Percentiles rank a stretch among this genome's conserved stretches.
Conservation (phyloP, 768 basidiomycete genomes). For the Collybia nuda region DNA sequence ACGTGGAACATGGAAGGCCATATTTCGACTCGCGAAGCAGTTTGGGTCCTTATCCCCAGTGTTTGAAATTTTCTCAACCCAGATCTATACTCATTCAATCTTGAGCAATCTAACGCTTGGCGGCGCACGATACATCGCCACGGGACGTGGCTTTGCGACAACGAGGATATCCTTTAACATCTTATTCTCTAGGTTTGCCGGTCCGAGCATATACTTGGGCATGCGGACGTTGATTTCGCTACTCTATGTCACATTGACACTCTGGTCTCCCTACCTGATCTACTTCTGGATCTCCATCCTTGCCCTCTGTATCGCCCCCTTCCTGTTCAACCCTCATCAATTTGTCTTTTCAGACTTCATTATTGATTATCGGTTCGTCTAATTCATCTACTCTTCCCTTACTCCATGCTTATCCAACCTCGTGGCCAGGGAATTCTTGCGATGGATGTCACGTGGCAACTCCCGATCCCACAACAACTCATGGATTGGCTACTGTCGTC, state of each 20-base stretch:
- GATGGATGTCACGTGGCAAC: slow-evolving; percentile 99
- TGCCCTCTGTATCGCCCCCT: slow-evolving; percentile 90
- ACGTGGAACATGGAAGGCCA: slow-evolving; percentile 89
- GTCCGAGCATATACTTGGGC: slow-evolving; percentile 96
- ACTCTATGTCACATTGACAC: slow-evolving; percentile 88
- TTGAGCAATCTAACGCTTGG: slow-evolving; percentile 96
- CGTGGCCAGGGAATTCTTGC: slow-evolving; percentile 82
- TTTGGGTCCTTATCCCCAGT: slow-evolving; percentile 92
- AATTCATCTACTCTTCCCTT: neutral
- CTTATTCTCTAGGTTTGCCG: slow-evolving; percentile 96
- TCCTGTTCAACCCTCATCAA: slow-evolving; percentile 99
- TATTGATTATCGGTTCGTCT: slow-evolving; percentile 81
- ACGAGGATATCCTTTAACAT: slow-evolving; percentile 93
- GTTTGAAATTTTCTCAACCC: slow-evolving; percentile 98
- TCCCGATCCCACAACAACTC: slow-evolving; percentile 96
- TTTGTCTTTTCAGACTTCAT: slow-evolving; percentile 97
- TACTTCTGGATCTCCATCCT: slow-evolving; percentile 99
- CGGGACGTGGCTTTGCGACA: slow-evolving; percentile 98
- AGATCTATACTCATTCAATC: slow-evolving; percentile 98
- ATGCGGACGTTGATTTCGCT: slow-evolving; percentile 91
- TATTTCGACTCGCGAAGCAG: slow-evolving; percentile 90
- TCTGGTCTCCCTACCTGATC: slow-evolving; percentile 91
- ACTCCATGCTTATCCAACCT: slow-evolving; percentile 5
- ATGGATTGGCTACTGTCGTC: slow-evolving; percentile 98
- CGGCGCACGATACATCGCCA: slow-evolving; percentile 97